Evolutionary conservation across 1,284 basidiomycete species (phyloP), one percentile per base, ranked within the genome.

Genomic region (Moesziomyces globuligerus): DNA sequence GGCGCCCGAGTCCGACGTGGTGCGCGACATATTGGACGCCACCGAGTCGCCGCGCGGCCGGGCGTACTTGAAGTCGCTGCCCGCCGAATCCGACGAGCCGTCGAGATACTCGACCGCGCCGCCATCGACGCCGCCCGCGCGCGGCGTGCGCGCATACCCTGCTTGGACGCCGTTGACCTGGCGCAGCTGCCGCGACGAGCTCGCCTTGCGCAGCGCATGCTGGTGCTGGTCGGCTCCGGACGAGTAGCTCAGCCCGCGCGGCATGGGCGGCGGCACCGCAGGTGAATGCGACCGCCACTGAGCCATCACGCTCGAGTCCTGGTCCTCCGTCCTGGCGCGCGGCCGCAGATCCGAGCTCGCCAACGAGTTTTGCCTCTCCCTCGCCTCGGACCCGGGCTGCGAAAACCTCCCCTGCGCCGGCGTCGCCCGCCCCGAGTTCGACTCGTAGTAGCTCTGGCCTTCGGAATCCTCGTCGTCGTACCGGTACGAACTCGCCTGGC

Each of bases 251-350:
- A 56, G 43, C 11, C 68, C 69, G 39, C 72, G 60, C 2, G 68
- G 75, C 42, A 78, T 50, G 28, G 66, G 61, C 11, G 74, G 75
- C 11, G 70, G 54, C 20, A 73, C 54, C 9, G 67, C 69, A 5
- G 77, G 77, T 26, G 75, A 78, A 40, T 76, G 54, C 20, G 69
- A 68, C n/a, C 76, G 36, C 77, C 77, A 79, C 48, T 79, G 77
- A 7, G 68, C 50, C 68, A 79, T 71, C n/a, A 72, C 53, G 18
- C 49, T 48, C 4, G 66, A 70, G 25, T 79, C 75, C 32, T 79
- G 76, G 45, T 79, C 76, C 54, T 76, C 76, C 10, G 76, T 79
- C 44, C 70, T 43, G 2, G 76, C 76, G 8, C 76, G 49, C 2
- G 76, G 76, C 2, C 67, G 44, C 6, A 52, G 25, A 24, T 75